Evolutionary conservation across 2,329 filamentous ascomycete genomes (phyloP).

Genomic region (Cercospora janseana): DNA sequence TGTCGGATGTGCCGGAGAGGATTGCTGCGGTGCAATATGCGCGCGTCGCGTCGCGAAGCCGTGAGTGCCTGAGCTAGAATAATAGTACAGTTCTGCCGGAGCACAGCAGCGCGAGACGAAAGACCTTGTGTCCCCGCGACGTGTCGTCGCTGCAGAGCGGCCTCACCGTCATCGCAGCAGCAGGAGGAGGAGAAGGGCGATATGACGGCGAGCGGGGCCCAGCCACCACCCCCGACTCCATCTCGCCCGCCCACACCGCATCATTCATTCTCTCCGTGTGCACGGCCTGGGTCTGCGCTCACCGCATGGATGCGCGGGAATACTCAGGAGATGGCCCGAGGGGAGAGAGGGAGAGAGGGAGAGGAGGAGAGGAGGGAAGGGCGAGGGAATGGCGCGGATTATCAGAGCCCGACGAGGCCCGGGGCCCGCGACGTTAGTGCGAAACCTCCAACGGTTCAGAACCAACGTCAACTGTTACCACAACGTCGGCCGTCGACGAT

Average conservation of each 20-base stretch:
- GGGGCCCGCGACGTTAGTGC: constrained; percentile 4
- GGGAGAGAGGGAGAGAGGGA: background rate
- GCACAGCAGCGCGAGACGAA: no score
- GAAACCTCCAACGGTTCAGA: background rate
- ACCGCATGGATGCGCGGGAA: no score
- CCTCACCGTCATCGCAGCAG: background rate
- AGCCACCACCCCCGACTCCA: background rate
- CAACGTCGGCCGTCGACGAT: background rate
- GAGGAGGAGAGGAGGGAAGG: background rate
- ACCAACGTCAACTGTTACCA: background rate
- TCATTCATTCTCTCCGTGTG: background rate
- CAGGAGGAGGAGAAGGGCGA: background rate
- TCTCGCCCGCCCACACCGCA: background rate
- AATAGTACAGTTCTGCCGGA: no score
- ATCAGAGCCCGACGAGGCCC: background rate
- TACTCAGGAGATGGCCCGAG: no score
- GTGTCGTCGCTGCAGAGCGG: background rate
- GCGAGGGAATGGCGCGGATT: background rate
- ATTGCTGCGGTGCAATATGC: background rate
- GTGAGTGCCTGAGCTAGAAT: no score
- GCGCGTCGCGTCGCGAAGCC: background rate
- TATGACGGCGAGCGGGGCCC: background rate
- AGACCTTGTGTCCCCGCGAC: background rate
- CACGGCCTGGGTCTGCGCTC: background rate
- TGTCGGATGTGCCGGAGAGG: background rate